Evolutionary conservation across 345 rosid species (phyloP).

Genomic region (Aurinia saxatilis): DNA sequence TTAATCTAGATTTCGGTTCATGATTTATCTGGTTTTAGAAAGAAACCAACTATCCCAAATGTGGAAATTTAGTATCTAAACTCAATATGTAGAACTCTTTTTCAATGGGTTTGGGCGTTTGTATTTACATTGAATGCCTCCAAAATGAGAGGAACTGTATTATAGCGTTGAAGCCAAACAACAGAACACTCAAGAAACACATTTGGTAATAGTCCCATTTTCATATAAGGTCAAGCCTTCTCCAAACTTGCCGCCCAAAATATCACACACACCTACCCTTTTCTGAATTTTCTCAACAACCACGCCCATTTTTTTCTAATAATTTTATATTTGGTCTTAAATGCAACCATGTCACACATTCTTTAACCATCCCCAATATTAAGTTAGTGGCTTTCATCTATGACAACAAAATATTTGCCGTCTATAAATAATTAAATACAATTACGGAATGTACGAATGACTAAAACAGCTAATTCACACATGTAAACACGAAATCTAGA

Average conservation of each 20-base stretch:
- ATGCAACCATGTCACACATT: background rate
- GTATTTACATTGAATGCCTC: background rate
- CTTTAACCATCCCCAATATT: background rate
- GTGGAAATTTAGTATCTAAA: background rate
- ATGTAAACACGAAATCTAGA: too few species aligned
- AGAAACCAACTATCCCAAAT: background rate
- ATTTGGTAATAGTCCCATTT: background rate
- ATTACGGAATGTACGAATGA: background rate
- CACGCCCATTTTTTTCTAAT: background rate
- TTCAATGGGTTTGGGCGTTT: background rate
- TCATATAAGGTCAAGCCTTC: background rate
- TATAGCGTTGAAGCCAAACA: background rate
- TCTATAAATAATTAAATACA: too few species aligned
- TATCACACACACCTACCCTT: background rate
- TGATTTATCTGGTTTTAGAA: background rate
- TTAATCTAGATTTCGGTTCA: background rate
- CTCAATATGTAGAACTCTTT: background rate
- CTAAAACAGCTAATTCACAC: too few species aligned
- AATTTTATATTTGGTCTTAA: background rate
- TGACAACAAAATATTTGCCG: too few species aligned
- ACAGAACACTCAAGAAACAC: background rate
- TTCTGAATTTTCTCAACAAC: constrained; percentile 26
- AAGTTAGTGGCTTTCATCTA: background rate
- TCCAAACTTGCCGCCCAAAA: constrained; percentile 10
- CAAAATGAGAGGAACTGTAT: background rate